Base-by-base conservation (phyloP, 2,329 filamentous ascomycete genomes). In the Ophiosphaerella narmari region DNA sequence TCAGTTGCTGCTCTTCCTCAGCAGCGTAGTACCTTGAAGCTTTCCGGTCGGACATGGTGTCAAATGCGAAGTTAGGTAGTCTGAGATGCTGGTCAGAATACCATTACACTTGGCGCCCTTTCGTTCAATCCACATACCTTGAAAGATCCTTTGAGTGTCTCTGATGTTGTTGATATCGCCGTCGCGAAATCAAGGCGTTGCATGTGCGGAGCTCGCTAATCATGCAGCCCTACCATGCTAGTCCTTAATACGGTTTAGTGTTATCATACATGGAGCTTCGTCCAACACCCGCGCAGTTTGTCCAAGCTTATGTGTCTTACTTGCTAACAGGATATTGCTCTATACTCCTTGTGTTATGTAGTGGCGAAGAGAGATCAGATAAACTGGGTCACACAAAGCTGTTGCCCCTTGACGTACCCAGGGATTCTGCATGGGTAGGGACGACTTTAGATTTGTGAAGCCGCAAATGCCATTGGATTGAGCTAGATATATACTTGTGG, bases 11-110 rank as follows among this genome's bases (percentile, higher is more conserved):
- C 76, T 94, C 90, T 79, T 97, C 93, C 79, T 96, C 89, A 74
- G 91, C 90, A 77, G 91, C 89, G 83, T 97, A 97, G 90, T 93
- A 97, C 84, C 96, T 97, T 82, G 90, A 86, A 73, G 92, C 92
- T 88, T 95, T 95, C 78, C 96, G 66, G 45, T 67, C 65, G 39
- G 58, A 48, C 67, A 71, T 72, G 52, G 39, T 52, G 54, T 47
- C 37, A 16, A 14, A 13, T 21, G 41, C 24, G 31, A 7, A 6
- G 32, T 23, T 6, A 24, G 23, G 7, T 26, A 24, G 35, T 54
- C 47, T 60, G 41, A 1, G 14, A 7, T 7, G 33, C 13, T 14
- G 36, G 42, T 63, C 41, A 60, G 48, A 18, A 21, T 6, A 2
- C 5, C 2, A 33, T 21, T 24, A 12, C 5, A 16, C 9, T 8